Base-by-base conservation (phyloP, 345 rosid genomes). In the Psidium guajava region DNA sequence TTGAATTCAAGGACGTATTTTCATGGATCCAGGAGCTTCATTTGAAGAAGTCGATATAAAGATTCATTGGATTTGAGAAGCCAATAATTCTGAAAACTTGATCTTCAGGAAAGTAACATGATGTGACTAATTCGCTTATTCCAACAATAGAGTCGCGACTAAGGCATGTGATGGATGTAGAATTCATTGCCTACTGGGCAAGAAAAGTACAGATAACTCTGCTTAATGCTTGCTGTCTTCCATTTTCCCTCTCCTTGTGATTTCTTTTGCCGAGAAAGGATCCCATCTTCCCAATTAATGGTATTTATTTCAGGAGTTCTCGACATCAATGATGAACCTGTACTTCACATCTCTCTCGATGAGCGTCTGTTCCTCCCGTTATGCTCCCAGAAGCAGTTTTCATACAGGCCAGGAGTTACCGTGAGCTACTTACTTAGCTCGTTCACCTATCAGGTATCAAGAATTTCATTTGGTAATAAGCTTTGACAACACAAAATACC, bases 241-340 rank as follows among this genome's bases (percentile, higher is more conserved):
- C 75, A 64, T 28, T 28, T 15, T 28, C 22, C 11, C 11, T 28
- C 75, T 64, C 51, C 54, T 50, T 51, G 51, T 15, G 56, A 15
- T 61, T 61, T 61, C 73, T 61, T 61, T 32, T 61, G 21, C 40
- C 11, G 8, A 64, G 36, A 64, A 61, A 3, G 8, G 42, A 64
- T 64, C 6, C 42, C 10, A 3, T 40, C 74, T 61, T 61, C 42
- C 74, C 20, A 4, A 69, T 32, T 32, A 54, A 82, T 4, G 47
- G n/a, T 18, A 5, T 82, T 88, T 88, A 94, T 81, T 95, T 91
- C 61, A 93, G 86, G 96, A 93, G 86, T 90, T 94, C 90, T 92
- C 90, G 3, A 95, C 88, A 82, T 94, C 98, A 53, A 97, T 94
- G 88, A 96, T 96, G 84, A 97, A 96, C 42, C 98, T 92, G 87